Evolutionary conservation across 192 early-diverging fungal species (phyloP).

Genomic region (Coemansia sp.): DNA sequence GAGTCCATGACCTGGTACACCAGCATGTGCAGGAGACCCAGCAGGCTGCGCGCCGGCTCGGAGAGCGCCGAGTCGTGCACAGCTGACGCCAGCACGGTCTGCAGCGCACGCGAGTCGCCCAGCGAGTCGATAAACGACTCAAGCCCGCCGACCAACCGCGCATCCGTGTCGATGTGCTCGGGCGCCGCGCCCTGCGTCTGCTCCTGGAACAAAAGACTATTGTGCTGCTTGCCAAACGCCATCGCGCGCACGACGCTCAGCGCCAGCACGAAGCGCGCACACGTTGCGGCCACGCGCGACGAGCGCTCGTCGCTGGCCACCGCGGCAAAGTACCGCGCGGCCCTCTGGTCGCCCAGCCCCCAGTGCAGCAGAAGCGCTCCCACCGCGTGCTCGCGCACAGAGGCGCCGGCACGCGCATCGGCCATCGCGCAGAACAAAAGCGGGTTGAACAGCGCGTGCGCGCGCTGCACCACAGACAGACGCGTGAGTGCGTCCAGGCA

Average conservation of each 20-base stretch:
- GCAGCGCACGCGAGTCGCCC: constrained; percentile 30
- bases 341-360: constrained; percentile 51
- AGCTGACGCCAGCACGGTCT: constrained; percentile 19
- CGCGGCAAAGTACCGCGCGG: constrained; percentile 21
- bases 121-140: constrained; percentile 33
- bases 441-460: constrained; percentile 68
- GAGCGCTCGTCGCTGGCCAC: constrained; percentile 14
- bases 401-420: constrained; percentile 65
- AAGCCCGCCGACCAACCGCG: constrained; percentile 44
- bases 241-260: constrained; percentile 34
- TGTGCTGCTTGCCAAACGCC: constrained; percentile 43
- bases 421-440: constrained; percentile 72
- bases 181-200: constrained; percentile 9
- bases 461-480: constrained; percentile 59
- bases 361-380: constrained; percentile 75
- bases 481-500: constrained; percentile 75
- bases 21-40: constrained; percentile 25
- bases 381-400: constrained; percentile 70
- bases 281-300: constrained; percentile 10
- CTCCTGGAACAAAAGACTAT: constrained; percentile 43
- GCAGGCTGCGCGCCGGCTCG: constrained; percentile 12
- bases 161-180: constrained; percentile 47
- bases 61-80: constrained; percentile 34
- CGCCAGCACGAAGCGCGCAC: constrained; percentile 9
- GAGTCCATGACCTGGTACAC: constrained; percentile 43